Percentiles rank a stretch among this genome's conserved stretches.
Conservation (phyloP, 495 filamentous ascomycete species). For the Penicillium desertorum region DNA sequence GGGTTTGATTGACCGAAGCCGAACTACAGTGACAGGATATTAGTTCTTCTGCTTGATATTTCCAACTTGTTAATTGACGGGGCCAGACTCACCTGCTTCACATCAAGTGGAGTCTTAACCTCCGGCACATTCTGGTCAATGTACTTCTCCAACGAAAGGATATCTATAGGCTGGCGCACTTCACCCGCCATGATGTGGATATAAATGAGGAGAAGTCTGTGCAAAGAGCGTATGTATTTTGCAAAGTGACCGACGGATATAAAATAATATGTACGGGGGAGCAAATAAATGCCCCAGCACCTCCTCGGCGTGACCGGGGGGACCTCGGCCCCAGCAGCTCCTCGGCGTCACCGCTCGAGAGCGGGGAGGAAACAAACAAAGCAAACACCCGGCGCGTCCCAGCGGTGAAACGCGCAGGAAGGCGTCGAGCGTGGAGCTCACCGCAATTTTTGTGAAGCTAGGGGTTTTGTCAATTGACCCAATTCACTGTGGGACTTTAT, state of each 20-base stretch:
- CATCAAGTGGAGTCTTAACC: slow-evolving; percentile 75
- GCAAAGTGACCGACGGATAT: background rate
- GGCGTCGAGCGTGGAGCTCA: slow-evolving; percentile 29
- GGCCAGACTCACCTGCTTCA: slow-evolving; percentile 71
- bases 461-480: slow-evolving; percentile 7
- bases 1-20: slow-evolving; percentile 97
- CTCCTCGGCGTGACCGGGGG: slow-evolving; percentile 18
- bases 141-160: slow-evolving; percentile 73
- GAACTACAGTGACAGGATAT: slow-evolving; percentile 56
- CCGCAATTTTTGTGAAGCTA: slow-evolving; percentile 24
- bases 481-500: background rate
- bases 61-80: background rate
- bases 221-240: background rate
- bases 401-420: slow-evolving; percentile 40
- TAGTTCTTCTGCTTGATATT: background rate
- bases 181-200: slow-evolving; percentile 71
- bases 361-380: slow-evolving; percentile 18
- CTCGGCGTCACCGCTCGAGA: slow-evolving; percentile 15
- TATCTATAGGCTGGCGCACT: slow-evolving; percentile 85
- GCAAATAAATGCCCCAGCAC: slow-evolving; percentile 9
- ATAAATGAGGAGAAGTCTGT: background rate
- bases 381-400: slow-evolving; percentile 28
- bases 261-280: slow-evolving; percentile 3
- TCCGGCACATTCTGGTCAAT: slow-evolving; percentile 70
- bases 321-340: slow-evolving; percentile 30